A percentile compares a stretch with the other conserved stretches of the same genome.
Evolutionary conservation across 1,139 yeast species (phyloP).

Genomic region (Pneumocystis sp.): DNA sequence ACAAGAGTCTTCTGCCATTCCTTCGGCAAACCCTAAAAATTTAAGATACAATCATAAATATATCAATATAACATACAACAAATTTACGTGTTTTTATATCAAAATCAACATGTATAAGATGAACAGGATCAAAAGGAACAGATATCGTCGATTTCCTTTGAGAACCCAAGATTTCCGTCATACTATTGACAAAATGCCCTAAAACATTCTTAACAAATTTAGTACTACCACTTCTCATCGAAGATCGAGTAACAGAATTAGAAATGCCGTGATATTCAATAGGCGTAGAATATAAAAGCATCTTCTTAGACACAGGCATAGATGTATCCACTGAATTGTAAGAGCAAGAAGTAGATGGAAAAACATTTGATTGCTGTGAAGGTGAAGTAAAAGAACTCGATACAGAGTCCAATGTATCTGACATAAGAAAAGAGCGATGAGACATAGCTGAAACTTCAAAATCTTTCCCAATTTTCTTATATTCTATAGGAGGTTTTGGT

Average conservation of each 20-base stretch:
- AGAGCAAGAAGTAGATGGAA: not conserved
- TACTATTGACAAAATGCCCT: constrained; percentile 3
- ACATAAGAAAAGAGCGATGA: not conserved
- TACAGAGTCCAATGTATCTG: not conserved
- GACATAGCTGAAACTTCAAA: not conserved
- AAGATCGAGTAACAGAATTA: not conserved
- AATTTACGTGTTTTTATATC: constrained; percentile 71
- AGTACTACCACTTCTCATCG: not conserved
- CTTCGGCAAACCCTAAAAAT: constrained; percentile 50
- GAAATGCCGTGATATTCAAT: not conserved
- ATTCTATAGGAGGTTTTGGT: constrained; percentile 7
- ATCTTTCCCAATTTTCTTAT: not conserved
- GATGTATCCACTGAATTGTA: not conserved
- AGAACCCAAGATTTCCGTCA: constrained; percentile 1
- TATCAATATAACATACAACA: constrained; percentile 25
- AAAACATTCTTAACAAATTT: constrained; percentile 4
- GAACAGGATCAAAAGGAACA: constrained; percentile 79
- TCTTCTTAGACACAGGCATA: not conserved
- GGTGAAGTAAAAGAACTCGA: constrained; percentile 1
- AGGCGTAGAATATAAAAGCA: not conserved
- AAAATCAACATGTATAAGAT: constrained; percentile 85
- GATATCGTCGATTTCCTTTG: constrained; percentile 44
- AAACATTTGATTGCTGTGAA: constrained; percentile 1
- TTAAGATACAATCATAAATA: not conserved
- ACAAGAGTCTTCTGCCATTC: constrained; percentile 79